Percentiles rank a stretch among this genome's conserved stretches.
These are phyloP conservation scores for Sugiyamaella castrensis DNA, from an alignment of 1,139 yeast species.

Conservation along the genomic window DNA sequence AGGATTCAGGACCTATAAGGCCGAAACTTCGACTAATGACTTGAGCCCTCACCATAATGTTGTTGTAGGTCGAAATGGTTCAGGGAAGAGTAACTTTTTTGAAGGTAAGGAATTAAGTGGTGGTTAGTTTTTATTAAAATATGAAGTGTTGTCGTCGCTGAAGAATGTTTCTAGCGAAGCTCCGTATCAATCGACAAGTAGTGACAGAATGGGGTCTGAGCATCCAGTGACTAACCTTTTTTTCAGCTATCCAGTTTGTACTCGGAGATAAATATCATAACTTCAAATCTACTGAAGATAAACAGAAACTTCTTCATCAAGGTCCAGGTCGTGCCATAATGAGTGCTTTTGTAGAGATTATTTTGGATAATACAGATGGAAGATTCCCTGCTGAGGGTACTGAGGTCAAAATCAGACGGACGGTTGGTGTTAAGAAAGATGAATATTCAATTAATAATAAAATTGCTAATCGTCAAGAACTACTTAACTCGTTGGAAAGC, in stretches of 20 bases:
- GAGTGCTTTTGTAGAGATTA: constrained; percentile 90
- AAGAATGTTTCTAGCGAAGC: too few relatives aligned
- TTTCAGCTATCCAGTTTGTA: constrained; percentile 81
- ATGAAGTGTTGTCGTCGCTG: too few relatives aligned
- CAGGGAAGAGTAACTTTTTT: constrained; percentile 65
- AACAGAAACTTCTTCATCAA: constrained; percentile 76
- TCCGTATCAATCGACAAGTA: too few relatives aligned
- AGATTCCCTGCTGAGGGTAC: constrained; percentile 67
- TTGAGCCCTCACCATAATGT: constrained; percentile 84
- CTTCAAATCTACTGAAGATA: constrained; percentile 73
- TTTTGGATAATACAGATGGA: constrained; percentile 77
- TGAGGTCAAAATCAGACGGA: constrained; percentile 75
- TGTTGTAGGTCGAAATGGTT: constrained; percentile 90
- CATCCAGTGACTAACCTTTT: constrained; percentile 1
- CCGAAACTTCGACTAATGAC: constrained; percentile 71
- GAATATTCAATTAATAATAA: constrained; percentile 75
- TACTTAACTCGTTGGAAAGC: constrained; percentile 78
- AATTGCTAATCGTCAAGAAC: constrained; percentile 75
- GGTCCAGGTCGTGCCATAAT: constrained; percentile 82
- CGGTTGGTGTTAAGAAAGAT: constrained; percentile 89
- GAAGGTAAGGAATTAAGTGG: constrained; percentile 46
- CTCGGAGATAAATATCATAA: constrained; percentile 87
- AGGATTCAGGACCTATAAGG: constrained; percentile 93
- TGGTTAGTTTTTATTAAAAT: not conserved
- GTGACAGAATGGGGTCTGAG: not conserved